These are phyloP conservation scores for Trametes sp. DNA, from an alignment of 1,284 basidiomycete genomes.

Conservation along the genomic window DNA sequence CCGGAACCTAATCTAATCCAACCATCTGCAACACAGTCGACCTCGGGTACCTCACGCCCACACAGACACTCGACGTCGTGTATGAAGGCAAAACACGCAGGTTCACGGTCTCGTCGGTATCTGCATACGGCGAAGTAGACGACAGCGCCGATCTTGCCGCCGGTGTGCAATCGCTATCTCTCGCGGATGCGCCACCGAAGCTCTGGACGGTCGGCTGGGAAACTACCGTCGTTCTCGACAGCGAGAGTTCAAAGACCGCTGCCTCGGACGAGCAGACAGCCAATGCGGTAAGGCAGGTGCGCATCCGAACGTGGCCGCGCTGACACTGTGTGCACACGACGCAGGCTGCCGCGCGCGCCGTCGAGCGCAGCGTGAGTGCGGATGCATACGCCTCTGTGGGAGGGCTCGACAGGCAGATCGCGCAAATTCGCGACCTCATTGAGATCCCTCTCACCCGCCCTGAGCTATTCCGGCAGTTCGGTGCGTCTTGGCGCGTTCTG, in stretches of 20 bases:
- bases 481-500: conserved; percentile 48
- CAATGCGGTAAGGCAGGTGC: conserved; percentile 18
- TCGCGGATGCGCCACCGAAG: conserved; percentile 43
- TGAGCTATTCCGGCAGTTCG: conserved; percentile 89
- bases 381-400: conserved; percentile 83
- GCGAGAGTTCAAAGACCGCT: conserved; percentile 38
- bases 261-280: conserved; percentile 22
- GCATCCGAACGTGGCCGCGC: conserved; percentile 8
- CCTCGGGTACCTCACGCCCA: conserved; percentile 71
- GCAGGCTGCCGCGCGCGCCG: conserved; percentile 53
- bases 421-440: conserved; percentile 90
- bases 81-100: conserved; percentile 68
- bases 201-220: conserved; percentile 73
- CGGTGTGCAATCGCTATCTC: conserved; percentile 50
- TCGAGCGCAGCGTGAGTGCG: conserved; percentile 49
- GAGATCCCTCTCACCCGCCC: conserved; percentile 94
- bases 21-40: conserved; percentile 59
- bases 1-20: conserved; percentile 6
- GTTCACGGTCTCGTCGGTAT: conserved; percentile 62
- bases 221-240: conserved; percentile 57
- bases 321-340: conserved; percentile 7
- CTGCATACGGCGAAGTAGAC: conserved; percentile 42
- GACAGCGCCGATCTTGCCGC: conserved; percentile 47
- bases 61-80: conserved; percentile 66
- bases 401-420: conserved; percentile 89